These are phyloP conservation scores for Fusarium staphyleae DNA, from an alignment of 2,329 filamentous ascomycete species.

Conservation along the genomic window DNA sequence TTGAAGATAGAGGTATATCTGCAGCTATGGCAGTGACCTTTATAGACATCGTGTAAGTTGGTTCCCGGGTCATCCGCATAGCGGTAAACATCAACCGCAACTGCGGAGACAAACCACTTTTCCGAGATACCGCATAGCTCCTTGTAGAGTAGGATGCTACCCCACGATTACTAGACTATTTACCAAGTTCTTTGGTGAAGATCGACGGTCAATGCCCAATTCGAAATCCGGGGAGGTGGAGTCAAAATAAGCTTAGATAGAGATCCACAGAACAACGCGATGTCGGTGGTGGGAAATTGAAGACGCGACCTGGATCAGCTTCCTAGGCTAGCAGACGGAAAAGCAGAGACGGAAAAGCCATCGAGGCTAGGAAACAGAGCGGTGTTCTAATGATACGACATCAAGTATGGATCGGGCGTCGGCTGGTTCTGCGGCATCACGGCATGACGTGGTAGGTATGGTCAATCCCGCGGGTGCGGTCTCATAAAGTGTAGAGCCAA, in stretches of 20 bases:
- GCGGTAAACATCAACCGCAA: background rate
- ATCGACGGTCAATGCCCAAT: background rate
- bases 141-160: background rate
- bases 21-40: background rate
- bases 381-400: too few relatives aligned
- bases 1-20: too few relatives aligned
- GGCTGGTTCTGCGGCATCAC: too few relatives aligned
- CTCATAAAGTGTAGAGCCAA: too few relatives aligned
- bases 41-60: background rate
- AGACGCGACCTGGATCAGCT: too few relatives aligned
- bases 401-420: too few relatives aligned
- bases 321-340: background rate
- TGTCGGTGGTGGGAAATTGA: slow-evolving; percentile 10
- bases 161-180: background rate
- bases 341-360: slow-evolving; percentile 3
- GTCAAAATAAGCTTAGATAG: slow-evolving; percentile 10
- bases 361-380: too few relatives aligned
- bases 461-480: too few relatives aligned
- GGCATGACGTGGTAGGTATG: too few relatives aligned
- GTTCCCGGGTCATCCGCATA: background rate
- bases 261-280: background rate
- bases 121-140: background rate
- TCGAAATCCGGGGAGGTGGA: background rate
- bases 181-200: background rate
- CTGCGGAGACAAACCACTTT: background rate